Evolutionary conservation across 164 flowering plant genomes (phyloP).

Genomic region (Annona squamosa): DNA sequence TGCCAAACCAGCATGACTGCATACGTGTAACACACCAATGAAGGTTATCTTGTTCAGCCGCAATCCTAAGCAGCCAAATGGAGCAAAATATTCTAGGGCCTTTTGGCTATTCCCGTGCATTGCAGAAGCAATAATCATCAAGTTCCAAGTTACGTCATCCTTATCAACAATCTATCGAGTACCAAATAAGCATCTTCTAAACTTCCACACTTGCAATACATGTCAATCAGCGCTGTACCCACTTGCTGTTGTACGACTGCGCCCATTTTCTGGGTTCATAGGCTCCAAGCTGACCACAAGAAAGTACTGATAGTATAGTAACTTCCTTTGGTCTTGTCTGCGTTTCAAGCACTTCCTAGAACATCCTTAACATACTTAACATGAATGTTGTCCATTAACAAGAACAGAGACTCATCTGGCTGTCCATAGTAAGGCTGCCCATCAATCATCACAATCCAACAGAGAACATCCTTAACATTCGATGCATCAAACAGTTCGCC

Average conservation of each 20-base stretch:
- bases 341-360: conserved; percentile 43
- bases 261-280: conserved; percentile 66
- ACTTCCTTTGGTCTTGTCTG: conserved; percentile 45
- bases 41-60: conserved; percentile 61
- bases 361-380: conserved; percentile 3
- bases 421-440: conserved; percentile 58
- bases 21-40: conserved; percentile 59
- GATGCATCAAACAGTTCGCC: conserved; percentile 49
- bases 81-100: conserved; percentile 41
- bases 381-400: too few relatives aligned
- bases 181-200: conserved; percentile 64
- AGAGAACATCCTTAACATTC: conserved; percentile 55
- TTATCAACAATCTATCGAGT: conserved; percentile 41
- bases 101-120: conserved; percentile 59
- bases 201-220: conserved; percentile 82
- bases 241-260: conserved; percentile 52
- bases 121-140: conserved; percentile 71
- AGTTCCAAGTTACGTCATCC: conserved; percentile 72
- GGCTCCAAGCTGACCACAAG: conserved; percentile 57
- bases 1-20: conserved; percentile 66
- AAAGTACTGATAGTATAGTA: conserved; percentile 50
- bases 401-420: conserved; percentile 42
- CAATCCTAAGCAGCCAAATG: conserved; percentile 34
- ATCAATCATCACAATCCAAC: conserved; percentile 86
- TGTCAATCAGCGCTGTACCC: conserved; percentile 63